These are phyloP conservation scores for Leishmania tropica DNA, from an alignment of 208 protist species.

Conservation along the genomic window DNA sequence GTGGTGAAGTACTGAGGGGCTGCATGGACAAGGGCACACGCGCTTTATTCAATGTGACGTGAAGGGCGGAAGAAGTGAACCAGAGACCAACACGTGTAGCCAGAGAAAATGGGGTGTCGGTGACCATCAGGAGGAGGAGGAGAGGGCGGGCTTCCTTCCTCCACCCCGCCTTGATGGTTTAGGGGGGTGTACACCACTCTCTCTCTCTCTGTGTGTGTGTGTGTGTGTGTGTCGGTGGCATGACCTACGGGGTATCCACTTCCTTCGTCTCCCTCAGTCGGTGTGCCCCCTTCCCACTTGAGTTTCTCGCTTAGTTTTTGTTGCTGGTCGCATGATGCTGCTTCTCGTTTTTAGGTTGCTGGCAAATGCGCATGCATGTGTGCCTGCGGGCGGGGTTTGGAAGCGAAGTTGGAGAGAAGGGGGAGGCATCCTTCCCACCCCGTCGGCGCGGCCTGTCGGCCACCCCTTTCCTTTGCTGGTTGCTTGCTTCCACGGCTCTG, in stretches of 20 bases:
- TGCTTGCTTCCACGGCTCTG: background rate
- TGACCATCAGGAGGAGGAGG: background rate
- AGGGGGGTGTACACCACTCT: background rate
- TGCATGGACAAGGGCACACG: background rate
- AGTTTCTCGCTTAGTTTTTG: background rate
- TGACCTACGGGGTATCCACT: background rate
- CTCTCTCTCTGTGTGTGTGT: no score
- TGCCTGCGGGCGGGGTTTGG: background rate
- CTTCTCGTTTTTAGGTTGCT: background rate
- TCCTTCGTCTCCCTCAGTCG: background rate
- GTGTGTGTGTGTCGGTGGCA: no score
- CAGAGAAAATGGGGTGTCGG: background rate
- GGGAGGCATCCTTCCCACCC: background rate
- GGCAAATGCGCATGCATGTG: background rate
- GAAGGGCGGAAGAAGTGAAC: background rate
- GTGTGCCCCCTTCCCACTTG: no score
- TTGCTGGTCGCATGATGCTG: background rate
- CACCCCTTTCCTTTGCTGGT: background rate
- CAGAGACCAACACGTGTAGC: background rate
- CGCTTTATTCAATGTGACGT: background rate
- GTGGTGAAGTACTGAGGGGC: slow-evolving; percentile 29
- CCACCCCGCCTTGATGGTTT: background rate
- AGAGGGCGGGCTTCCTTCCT: background rate
- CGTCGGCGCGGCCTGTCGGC: background rate
- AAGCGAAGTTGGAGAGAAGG: background rate